These are phyloP conservation scores for Globisporangium apiculatum DNA, from an alignment of 352 stramenopile species.

Conservation along the genomic window DNA sequence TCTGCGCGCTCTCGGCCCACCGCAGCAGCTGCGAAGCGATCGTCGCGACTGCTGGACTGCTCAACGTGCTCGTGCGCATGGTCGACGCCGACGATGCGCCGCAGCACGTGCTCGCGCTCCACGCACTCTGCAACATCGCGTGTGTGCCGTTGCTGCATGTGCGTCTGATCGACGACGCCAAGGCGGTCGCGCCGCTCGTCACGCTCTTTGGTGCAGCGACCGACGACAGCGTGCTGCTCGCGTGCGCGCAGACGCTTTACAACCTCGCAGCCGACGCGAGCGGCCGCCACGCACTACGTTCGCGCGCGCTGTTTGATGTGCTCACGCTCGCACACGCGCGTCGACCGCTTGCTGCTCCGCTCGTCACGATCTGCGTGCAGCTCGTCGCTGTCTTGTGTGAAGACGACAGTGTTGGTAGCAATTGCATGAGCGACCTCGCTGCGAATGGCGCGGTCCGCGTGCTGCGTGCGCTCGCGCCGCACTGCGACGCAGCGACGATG, in stretches of 20 bases:
- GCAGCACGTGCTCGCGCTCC: constrained; percentile 65
- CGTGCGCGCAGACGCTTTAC: constrained; percentile 56
- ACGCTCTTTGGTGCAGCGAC: constrained; percentile 37
- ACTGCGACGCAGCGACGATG: constrained; percentile 21
- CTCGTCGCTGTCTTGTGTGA: constrained; percentile 65
- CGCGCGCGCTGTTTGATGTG: constrained; percentile 43
- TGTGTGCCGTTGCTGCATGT: constrained; percentile 54
- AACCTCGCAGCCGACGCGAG: constrained; percentile 65
- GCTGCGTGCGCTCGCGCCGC: constrained; percentile 34
- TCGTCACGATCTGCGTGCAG: constrained; percentile 58
- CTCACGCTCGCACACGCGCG: constrained; percentile 35
- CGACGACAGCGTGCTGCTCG: constrained; percentile 42
- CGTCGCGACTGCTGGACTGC: constrained; percentile 38
- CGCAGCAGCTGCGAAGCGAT: constrained; percentile 72
- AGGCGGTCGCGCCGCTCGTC: constrained; percentile 39
- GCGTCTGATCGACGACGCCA: constrained; percentile 50
- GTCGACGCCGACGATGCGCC: constrained; percentile 38
- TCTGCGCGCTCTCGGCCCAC: constrained; percentile 65
- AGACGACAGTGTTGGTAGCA: constrained; percentile 18
- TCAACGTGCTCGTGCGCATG: constrained; percentile 65
- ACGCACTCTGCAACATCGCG: constrained; percentile 77
- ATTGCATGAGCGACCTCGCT: constrained; percentile 42
- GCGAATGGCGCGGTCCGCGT: constrained; percentile 45
- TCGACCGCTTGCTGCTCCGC: constrained; percentile 13
- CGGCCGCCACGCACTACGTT: constrained; percentile 47